These are phyloP conservation scores for Candida koratica DNA, from an alignment of 805 yeast genomes.

Conservation along the genomic window DNA sequence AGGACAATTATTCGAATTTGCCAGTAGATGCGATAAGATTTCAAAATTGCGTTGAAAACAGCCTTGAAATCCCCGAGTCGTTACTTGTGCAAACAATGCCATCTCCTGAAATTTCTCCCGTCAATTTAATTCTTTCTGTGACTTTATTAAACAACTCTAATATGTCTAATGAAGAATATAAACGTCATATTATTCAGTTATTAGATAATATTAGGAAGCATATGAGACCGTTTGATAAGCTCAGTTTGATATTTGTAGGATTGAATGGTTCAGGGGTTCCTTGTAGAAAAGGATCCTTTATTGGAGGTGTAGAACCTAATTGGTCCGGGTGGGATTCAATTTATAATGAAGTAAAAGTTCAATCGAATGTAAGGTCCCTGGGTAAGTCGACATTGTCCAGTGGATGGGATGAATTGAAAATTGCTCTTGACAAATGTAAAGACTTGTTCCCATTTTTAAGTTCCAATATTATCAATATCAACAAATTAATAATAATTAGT, in stretches of 20 bases:
- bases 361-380: slow-evolving; percentile 15
- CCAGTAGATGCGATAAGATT: slow-evolving; percentile 40
- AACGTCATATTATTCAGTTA: slow-evolving; percentile 18
- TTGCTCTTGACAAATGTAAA: slow-evolving; percentile 26
- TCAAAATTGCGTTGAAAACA: slow-evolving; percentile 32
- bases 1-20: slow-evolving; percentile 24
- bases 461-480: slow-evolving; percentile 10
- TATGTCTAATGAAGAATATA: slow-evolving; percentile 26
- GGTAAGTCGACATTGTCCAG: slow-evolving; percentile 14
- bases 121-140: slow-evolving; percentile 42
- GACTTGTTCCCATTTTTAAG: slow-evolving; percentile 25
- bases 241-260: slow-evolving; percentile 49
- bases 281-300: slow-evolving; percentile 39
- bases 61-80: slow-evolving; percentile 40
- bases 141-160: slow-evolving; percentile 33
- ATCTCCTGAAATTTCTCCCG: slow-evolving; percentile 34
- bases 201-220: slow-evolving; percentile 24
- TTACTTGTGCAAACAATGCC: slow-evolving; percentile 37
- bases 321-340: slow-evolving; percentile 52
- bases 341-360: slow-evolving; percentile 32
- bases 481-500: slow-evolving; percentile 16
- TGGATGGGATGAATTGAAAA: slow-evolving; percentile 20
- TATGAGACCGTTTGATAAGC: slow-evolving; percentile 36
- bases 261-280: slow-evolving; percentile 37
- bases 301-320: slow-evolving; percentile 41